These are phyloP conservation scores for Kodamaea anthophila DNA, from an alignment of 1,139 yeast species.

Conservation along the genomic window DNA sequence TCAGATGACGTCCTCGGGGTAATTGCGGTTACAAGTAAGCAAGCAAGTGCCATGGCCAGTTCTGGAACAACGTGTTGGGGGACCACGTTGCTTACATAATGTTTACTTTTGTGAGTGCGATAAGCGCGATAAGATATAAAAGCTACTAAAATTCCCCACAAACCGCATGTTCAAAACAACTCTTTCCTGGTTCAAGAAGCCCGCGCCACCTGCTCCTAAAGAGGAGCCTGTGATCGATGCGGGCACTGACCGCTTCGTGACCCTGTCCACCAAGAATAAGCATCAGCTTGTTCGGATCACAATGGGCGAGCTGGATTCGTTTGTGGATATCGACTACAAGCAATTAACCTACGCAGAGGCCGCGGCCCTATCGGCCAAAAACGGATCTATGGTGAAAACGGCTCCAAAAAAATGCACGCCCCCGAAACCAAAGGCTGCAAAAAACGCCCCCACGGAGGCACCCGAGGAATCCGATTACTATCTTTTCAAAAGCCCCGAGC, in stretches of 20 bases:
- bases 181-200: conserved; percentile 16
- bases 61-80: no score
- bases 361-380: conserved; percentile 24
- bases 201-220: conserved; percentile 3
- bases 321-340: conserved; percentile 32
- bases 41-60: no score
- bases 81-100: conserved; percentile 2
- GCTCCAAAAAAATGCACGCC: neutral
- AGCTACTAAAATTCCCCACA: conserved; percentile 2
- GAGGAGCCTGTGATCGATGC: conserved; percentile 11
- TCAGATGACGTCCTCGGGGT: no score
- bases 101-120: conserved; percentile 1
- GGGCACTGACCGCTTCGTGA: conserved; percentile 25
- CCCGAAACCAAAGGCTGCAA: conserved; percentile 4
- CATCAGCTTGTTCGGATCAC: conserved; percentile 27
- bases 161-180: conserved; percentile 16
- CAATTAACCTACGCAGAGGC: conserved; percentile 42
- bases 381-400: neutral
- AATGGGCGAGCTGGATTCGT: conserved; percentile 29
- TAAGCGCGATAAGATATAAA: conserved; percentile 3
- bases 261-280: conserved; percentile 22
- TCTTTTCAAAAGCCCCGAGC: conserved; percentile 9
- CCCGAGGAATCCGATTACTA: conserved; percentile 6
- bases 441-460: neutral
- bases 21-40: no score